Evolutionary conservation across 192 early-diverging fungal genomes (phyloP).

Genomic region (Coemansia sp.): DNA sequence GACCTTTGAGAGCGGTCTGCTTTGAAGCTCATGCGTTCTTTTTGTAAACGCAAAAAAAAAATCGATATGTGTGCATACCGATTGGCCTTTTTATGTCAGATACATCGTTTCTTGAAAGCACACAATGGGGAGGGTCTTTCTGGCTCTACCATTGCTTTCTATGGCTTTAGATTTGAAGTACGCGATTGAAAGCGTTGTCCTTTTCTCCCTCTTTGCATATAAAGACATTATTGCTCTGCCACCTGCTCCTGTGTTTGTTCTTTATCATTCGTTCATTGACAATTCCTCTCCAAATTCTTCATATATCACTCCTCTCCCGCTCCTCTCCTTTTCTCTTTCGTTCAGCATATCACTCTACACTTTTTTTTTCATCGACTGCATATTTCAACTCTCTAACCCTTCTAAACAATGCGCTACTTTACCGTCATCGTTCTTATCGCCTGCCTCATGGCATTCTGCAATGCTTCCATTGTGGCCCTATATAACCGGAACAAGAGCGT

Average conservation of each 20-base stretch:
- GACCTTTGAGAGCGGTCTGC: background rate
- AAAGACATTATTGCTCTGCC: background rate
- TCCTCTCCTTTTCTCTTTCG: background rate
- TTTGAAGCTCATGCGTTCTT: background rate
- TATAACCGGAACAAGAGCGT: background rate
- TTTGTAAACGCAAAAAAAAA: background rate
- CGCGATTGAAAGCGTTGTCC: background rate
- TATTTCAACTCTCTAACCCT: background rate
- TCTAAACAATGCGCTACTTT: background rate
- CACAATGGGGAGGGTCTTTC: background rate
- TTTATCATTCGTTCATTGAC: background rate
- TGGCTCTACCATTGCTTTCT: background rate
- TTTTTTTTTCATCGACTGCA: constrained; percentile 5
- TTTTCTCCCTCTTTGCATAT: background rate
- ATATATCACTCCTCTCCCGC: background rate
- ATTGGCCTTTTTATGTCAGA: background rate
- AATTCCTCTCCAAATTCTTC: background rate
- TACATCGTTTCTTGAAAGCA: background rate
- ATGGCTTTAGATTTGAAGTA: background rate
- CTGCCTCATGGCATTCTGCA: constrained; percentile 1
- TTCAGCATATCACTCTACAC: background rate
- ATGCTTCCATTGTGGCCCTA: background rate
- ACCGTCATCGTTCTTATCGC: background rate
- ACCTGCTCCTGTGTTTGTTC: background rate
- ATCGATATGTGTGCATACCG: background rate